Conservation (phyloP, 306 rosid species). For the Comarum palustre region DNA sequence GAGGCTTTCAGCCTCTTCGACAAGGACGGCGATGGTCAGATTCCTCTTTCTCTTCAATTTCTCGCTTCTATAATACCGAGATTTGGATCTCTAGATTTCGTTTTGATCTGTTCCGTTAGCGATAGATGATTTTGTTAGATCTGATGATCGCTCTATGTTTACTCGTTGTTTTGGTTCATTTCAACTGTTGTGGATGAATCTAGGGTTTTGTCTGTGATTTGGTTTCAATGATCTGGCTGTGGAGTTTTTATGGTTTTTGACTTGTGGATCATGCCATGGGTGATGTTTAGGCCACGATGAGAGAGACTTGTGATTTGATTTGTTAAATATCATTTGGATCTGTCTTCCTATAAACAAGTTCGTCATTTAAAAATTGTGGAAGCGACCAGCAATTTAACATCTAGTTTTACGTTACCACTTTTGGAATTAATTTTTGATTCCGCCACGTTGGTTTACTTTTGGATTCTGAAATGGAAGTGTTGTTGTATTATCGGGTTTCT, state of each 20-base stretch:
- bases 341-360: background rate
- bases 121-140: background rate
- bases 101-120: background rate
- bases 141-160: background rate
- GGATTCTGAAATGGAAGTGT: background rate
- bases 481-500: background rate
- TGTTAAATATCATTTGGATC: background rate
- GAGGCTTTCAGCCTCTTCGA: conserved; percentile 11
- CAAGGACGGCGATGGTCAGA: conserved; percentile 15
- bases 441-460: background rate
- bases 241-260: background rate
- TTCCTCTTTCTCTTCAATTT: background rate
- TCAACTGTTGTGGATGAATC: background rate
- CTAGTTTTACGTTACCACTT: background rate
- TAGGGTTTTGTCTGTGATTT: background rate
- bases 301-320: background rate
- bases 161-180: background rate
- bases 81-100: background rate
- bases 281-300: background rate
- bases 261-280: background rate
- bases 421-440: background rate
- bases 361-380: background rate
- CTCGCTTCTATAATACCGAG: background rate
- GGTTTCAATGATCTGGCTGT: background rate
- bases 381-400: background rate